A percentile compares a stretch with the other conserved stretches of the same genome.
These are phyloP conservation scores for Fonsecaea nubica DNA, from an alignment of 2,329 filamentous ascomycete genomes.

Conservation along the genomic window DNA sequence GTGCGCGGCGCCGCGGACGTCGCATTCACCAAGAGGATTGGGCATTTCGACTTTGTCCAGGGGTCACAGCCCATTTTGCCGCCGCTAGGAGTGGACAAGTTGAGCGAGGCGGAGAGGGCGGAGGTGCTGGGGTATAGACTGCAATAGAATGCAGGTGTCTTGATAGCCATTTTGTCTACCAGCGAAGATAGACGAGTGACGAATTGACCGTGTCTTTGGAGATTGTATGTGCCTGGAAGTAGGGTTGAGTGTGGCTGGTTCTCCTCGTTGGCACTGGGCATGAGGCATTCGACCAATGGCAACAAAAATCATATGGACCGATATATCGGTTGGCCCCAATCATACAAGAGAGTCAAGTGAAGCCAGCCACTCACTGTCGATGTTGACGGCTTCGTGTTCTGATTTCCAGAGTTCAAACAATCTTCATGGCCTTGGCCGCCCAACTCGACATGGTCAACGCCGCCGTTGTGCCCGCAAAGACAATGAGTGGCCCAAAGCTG, in stretches of 20 bases:
- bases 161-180: constrained; percentile 38
- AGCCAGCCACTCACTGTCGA: too few relatives aligned
- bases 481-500: constrained; percentile 43
- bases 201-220: too few relatives aligned
- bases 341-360: neutral
- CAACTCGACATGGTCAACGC: constrained; percentile 23
- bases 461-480: constrained; percentile 52
- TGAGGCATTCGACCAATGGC: neutral
- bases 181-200: constrained; percentile 46
- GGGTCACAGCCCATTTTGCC: constrained; percentile 22
- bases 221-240: neutral
- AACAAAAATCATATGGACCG: neutral
- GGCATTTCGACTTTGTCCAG: constrained; percentile 32
- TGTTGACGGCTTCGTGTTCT: too few relatives aligned
- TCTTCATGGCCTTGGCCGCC: constrained; percentile 19
- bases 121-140: constrained; percentile 19
- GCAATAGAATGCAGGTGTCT: too few relatives aligned
- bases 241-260: neutral
- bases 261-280: neutral
- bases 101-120: constrained; percentile 22
- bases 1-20: constrained; percentile 27
- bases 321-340: neutral
- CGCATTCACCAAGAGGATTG: constrained; percentile 21
- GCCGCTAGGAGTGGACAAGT: constrained; percentile 10
- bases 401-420: constrained; percentile 9